Percentiles rank a stretch among this genome's conserved stretches.
phyloP scores from a whole-genome alignment of 495 filamentous ascomycete species.

The Xanthoparmelia taractica region DNA sequence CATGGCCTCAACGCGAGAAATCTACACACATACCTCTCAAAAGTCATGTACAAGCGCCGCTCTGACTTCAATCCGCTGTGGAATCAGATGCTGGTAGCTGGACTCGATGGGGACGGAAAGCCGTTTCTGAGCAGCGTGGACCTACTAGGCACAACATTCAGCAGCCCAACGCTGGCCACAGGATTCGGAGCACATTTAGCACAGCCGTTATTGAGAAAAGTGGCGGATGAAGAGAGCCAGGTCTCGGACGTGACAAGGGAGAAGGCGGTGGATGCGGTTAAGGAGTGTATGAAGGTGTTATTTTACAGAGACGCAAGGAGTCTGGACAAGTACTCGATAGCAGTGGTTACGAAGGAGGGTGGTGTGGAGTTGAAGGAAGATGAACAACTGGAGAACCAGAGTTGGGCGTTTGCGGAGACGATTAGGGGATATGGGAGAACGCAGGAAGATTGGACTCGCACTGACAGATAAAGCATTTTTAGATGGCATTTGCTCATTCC shows the following conservation, averaged over 20 bases:
- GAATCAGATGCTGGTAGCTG: constrained; percentile 88
- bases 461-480: neutral
- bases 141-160: constrained; percentile 87
- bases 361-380: constrained; percentile 75
- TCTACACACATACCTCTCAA: constrained; percentile 89
- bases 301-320: constrained; percentile 95
- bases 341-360: constrained; percentile 70
- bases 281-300: constrained; percentile 94
- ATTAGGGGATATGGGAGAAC: constrained; percentile 68
- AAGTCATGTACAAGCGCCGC: constrained; percentile 90
- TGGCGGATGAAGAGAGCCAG: constrained; percentile 72
- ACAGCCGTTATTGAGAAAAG: constrained; percentile 76
- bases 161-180: constrained; percentile 77
- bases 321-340: constrained; percentile 83
- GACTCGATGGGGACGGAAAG: constrained; percentile 67
- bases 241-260: constrained; percentile 62
- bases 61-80: constrained; percentile 94
- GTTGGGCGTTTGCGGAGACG: constrained; percentile 91
- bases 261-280: constrained; percentile 67
- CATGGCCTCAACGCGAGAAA: constrained; percentile 73
- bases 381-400: constrained; percentile 72
- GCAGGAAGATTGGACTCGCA: constrained; percentile 44
- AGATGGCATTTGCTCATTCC: neutral
- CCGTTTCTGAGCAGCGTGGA: constrained; percentile 89
- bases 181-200: constrained; percentile 91